Evolutionary conservation across 495 filamentous ascomycete species (phyloP).

Genomic region (Penicillium antarcticum): DNA sequence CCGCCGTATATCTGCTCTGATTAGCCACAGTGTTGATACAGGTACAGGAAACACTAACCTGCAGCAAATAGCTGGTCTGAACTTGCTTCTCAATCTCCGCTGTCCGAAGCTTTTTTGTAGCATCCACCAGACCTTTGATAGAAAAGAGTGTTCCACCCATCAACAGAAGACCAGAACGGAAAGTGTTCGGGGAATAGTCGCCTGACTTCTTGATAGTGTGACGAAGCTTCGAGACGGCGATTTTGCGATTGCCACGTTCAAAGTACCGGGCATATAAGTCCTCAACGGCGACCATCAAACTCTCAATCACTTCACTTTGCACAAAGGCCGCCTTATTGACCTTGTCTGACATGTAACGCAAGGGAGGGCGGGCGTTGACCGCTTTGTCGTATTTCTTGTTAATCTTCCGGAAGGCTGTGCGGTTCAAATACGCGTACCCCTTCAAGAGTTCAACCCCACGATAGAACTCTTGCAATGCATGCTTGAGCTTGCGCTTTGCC

Average conservation of each 20-base stretch:
- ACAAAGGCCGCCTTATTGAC: constrained; percentile 91
- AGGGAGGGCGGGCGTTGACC: constrained; percentile 68
- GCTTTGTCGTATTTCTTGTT: constrained; percentile 98
- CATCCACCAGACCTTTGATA: constrained; percentile 71
- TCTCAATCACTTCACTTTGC: constrained; percentile 75
- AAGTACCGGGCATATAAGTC: constrained; percentile 93
- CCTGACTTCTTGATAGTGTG: constrained; percentile 58
- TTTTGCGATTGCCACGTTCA: constrained; percentile 83
- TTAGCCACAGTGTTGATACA: constrained; percentile 30
- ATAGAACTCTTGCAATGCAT: constrained; percentile 89
- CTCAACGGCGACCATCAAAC: constrained; percentile 72
- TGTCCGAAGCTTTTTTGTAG: constrained; percentile 48
- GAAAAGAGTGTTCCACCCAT: constrained; percentile 71
- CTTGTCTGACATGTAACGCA: constrained; percentile 86
- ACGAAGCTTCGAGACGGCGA: constrained; percentile 81
- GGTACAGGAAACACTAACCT: constrained; percentile 41
- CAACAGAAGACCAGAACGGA: constrained; percentile 76
- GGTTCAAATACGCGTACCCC: constrained; percentile 82
- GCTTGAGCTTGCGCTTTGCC: constrained; percentile 87
- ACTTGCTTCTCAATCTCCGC: constrained; percentile 42
- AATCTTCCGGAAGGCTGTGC: constrained; percentile 92
- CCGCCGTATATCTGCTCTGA: constrained; percentile 71
- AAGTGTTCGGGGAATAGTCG: constrained; percentile 70
- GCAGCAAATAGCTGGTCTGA: constrained; percentile 71
- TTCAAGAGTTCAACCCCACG: constrained; percentile 87